These are phyloP conservation scores for Artemisia tridentata DNA, from an alignment of 129 eudicot genomes.

Conservation along the genomic window DNA sequence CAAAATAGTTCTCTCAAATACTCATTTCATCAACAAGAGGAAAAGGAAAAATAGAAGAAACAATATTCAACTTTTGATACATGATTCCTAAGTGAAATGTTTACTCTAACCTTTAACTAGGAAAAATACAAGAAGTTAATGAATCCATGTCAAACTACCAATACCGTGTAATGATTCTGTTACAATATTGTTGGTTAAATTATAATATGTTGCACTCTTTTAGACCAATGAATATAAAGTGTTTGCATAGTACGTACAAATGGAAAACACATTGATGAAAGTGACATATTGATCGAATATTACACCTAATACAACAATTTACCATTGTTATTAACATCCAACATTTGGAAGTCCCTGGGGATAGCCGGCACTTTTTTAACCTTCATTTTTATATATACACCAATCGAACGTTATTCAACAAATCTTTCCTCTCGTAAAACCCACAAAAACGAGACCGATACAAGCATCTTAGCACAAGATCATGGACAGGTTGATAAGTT, in stretches of 20 bases:
- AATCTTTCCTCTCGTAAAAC: background rate
- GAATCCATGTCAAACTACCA: background rate
- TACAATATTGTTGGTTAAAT: background rate
- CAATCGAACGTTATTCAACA: background rate
- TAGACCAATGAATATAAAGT: constrained; percentile 3
- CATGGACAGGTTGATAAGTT: constrained; percentile 74
- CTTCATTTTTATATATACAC: constrained; percentile 29
- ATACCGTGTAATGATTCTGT: no score
- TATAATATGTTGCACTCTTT: background rate
- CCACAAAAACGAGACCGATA: constrained; percentile 5
- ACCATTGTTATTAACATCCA: constrained; percentile 52
- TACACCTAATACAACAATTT: constrained; percentile 57
- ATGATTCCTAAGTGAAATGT: no score
- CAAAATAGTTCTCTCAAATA: no score
- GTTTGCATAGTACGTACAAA: constrained; percentile 19
- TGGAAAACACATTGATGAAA: constrained; percentile 10
- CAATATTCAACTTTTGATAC: no score
- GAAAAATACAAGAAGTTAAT: background rate
- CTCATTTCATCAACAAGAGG: no score
- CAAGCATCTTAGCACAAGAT: background rate
- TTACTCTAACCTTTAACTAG: no score
- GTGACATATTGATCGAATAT: constrained; percentile 14
- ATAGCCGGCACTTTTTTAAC: constrained; percentile 50
- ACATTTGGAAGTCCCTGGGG: constrained; percentile 48
- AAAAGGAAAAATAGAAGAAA: no score